Conservation (phyloP, 2,329 filamentous ascomycete species). For the Mycosphaerelloides madeirae region DNA sequence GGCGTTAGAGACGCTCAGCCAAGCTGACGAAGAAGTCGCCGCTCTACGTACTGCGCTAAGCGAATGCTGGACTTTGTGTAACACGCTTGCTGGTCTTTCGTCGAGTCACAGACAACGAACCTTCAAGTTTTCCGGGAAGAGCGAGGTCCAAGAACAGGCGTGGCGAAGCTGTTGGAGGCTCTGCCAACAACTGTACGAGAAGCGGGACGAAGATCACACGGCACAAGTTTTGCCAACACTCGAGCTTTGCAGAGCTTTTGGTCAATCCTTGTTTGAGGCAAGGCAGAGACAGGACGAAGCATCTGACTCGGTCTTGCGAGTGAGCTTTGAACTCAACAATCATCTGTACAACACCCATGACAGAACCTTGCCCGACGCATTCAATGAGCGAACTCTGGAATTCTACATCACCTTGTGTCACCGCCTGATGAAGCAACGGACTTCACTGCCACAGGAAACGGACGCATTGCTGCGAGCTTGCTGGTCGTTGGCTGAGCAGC, state of each 20-base stretch:
- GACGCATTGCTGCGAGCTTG: conserved; percentile 80
- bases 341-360: conserved; percentile 93
- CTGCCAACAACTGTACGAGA: conserved; percentile 83
- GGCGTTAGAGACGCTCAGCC: conserved; percentile 46
- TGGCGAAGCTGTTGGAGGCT: conserved; percentile 94
- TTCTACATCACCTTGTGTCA: conserved; percentile 94
- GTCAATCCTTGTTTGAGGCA: conserved; percentile 84
- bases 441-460: conserved; percentile 71
- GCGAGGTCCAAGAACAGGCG: conserved; percentile 76
- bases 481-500: conserved; percentile 87
- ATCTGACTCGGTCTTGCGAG: conserved; percentile 79
- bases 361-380: conserved; percentile 74
- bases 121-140: conserved; percentile 68
- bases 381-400: conserved; percentile 83
- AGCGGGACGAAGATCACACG: conserved; percentile 65
- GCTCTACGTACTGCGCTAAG: conserved; percentile 72
- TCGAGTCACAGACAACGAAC: conserved; percentile 76
- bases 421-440: conserved; percentile 90
- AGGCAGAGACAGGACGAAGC: conserved; percentile 71
- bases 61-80: conserved; percentile 92
- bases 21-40: conserved; percentile 58
- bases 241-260: conserved; percentile 87
- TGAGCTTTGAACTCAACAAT: conserved; percentile 93
- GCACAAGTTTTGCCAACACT: conserved; percentile 69
- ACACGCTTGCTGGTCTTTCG: conserved; percentile 79